Evolutionary conservation across 345 rosid species (phyloP).

Genomic region (Microthlaspi erraticum): DNA sequence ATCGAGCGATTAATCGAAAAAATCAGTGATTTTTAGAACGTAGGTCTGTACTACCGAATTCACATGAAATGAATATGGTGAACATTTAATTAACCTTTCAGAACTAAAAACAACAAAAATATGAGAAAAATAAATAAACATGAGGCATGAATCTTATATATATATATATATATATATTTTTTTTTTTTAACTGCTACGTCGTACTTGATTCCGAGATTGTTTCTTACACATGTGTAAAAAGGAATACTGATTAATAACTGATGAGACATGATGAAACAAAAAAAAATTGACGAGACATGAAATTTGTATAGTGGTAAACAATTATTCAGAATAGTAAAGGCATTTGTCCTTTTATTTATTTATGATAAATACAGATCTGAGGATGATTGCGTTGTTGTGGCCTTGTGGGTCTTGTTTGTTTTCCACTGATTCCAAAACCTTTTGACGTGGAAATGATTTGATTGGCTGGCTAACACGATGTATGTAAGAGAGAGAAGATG

Average conservation of each 20-base stretch:
- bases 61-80: conserved; percentile 4
- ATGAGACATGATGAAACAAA: too few species aligned
- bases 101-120: not conserved
- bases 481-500: conserved; percentile 34
- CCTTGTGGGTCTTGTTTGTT: conserved; percentile 42
- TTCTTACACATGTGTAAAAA: conserved; percentile 34
- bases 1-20: too few species aligned
- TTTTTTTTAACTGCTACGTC: conserved; percentile 18
- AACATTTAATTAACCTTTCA: not conserved
- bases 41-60: not conserved
- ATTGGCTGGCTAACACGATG: conserved; percentile 36
- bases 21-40: too few species aligned
- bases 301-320: conserved; percentile 19
- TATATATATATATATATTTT: too few species aligned
- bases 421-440: conserved; percentile 42
- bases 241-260: conserved; percentile 31
- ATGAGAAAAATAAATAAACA: not conserved
- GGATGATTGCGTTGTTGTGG: conserved; percentile 39
- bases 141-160: conserved; percentile 8
- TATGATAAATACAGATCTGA: conserved; percentile 37
- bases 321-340: conserved; percentile 34
- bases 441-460: conserved; percentile 28
- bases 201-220: conserved; percentile 37
- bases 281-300: too few species aligned
- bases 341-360: conserved; percentile 22